Conservation (phyloP, 2,329 filamentous ascomycete genomes). For the Clarireedia sp. region DNA sequence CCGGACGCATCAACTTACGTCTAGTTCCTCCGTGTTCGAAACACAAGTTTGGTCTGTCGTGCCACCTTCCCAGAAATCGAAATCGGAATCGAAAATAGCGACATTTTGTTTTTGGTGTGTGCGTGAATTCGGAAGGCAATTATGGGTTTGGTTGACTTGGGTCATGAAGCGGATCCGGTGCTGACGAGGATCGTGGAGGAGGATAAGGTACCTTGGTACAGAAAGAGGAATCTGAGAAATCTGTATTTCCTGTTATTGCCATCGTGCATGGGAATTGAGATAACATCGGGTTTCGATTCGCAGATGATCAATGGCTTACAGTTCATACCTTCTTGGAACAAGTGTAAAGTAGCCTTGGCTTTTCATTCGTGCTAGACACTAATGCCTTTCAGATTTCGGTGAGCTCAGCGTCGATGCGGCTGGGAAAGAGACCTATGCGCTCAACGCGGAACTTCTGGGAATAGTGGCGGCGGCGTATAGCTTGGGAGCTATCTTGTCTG, state of each 20-base stretch:
- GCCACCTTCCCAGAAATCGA: slow-evolving; percentile 5
- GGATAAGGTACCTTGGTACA: slow-evolving; percentile 34
- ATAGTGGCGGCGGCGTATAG: slow-evolving; percentile 39
- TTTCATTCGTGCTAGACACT: neutral
- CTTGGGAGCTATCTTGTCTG: slow-evolving; percentile 44
- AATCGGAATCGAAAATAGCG: neutral
- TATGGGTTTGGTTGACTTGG: slow-evolving; percentile 1
- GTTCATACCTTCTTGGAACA: slow-evolving; percentile 28
- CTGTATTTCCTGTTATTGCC: slow-evolving; percentile 36
- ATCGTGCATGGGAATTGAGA: slow-evolving; percentile 46
- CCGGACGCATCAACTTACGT: slow-evolving; percentile 6
- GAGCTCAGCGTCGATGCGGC: neutral
- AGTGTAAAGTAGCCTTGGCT: slow-evolving; percentile 16
- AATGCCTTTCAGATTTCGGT: slow-evolving; percentile 1
- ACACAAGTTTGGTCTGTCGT: neutral
- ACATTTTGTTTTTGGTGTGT: neutral
- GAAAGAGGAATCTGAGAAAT: slow-evolving; percentile 31
- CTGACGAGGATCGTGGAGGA: slow-evolving; percentile 34
- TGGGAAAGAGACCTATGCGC: neutral
- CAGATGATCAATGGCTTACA: slow-evolving; percentile 41
- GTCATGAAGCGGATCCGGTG: slow-evolving; percentile 29
- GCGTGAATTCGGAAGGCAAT: neutral
- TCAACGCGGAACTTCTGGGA: slow-evolving; percentile 7
- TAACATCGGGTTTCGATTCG: slow-evolving; percentile 46
- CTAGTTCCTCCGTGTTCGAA: slow-evolving; percentile 1